Base-by-base conservation (phyloP, 1,284 basidiomycete genomes). In the Irpex sp. region DNA sequence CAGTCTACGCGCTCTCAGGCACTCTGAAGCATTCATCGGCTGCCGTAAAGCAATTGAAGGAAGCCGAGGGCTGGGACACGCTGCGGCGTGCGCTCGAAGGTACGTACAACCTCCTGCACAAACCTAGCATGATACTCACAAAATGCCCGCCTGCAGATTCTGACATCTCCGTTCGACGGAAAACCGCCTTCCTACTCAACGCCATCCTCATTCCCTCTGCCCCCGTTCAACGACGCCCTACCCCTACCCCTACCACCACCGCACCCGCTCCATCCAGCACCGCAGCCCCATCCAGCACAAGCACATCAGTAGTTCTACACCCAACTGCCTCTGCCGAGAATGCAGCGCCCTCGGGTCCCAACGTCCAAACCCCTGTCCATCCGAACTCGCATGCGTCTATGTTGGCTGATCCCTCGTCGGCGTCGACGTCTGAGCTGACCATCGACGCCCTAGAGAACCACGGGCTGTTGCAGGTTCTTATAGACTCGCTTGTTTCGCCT, bases 1-100 rank as follows among this genome's bases (percentile, higher is more conserved):
- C 90, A 0, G 83, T 96, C 51, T 98, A 98, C 72, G 82, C 91
- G 1, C 76, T 98, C 12, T 96, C 93, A 0, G 89, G 92, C 0
- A 73, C 94, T 0, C 74, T 98, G 56, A 95, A 94, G 72, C 94
- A 96, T 74, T 91, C 89, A 63, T 82, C 83, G 0, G 76, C 80
- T 1, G 93, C 91, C 0, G 85, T 95, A 1, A 66, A 72, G 36
- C 75, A 78, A n/a, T 79, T 96, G 56, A 77, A 77, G 2, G 75
- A 79, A 8, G 70, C 79, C 0, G 82, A 80, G 48, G 94, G 93
- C 0, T 96, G 91, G 92, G 69, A 75, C n/a, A 75, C 75, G n/a
- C 73, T 95, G 3, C 78, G 82, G 18, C 73, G 74, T 28, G 82
- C 86, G 0, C 75, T 94, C 1, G 79, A 85, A 76, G 88, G 88